Base-by-base conservation (phyloP, 768 basidiomycete genomes). In the Dictyophora rubrovolvata region DNA sequence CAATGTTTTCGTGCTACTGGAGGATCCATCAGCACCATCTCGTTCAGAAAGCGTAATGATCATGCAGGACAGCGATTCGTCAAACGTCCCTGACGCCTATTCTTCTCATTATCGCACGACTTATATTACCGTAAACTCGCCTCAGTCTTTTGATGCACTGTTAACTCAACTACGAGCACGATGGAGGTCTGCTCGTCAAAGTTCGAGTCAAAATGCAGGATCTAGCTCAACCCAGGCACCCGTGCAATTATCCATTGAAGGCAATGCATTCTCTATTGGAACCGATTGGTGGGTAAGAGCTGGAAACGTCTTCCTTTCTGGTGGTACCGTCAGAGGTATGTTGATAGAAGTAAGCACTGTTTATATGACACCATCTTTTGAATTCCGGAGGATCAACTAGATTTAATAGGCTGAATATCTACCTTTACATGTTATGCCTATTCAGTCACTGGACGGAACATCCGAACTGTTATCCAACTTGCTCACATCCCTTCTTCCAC, bases 241-340 rank as follows among this genome's bases (percentile, higher is more conserved):
- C 14, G n/a, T 42, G n/a, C 42, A 42, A 42, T 69, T 90, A n/a
- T 71, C 73, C 17, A 80, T 92, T 33, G 89, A 91, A 55, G 89
- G 88, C 0, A 72, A 78, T 55, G 76, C 87, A n/a, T 90, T 83
- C 66, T 70, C 81, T 17, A 87, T 92, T 55, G 89, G 89, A 1
- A 84, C 73, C 36, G 89, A 92, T 68, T 92, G 89, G 86, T 71
- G 90, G 17, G 84, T 92, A 9, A 78, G 89, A 16, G 81, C 83
- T 35, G 89, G 89, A 9, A 88, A 88, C 69, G 88, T 92, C 37
- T 77, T 82, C 48, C 73, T 89, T 18, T 80, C 85, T 20, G 87
- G 87, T 20, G 87, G 88, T 34, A 81, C 80, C 6, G 75, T 86
- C 3, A 88, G 84, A 65, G 89, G 89, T n/a, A 88, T 92, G 85